Evolutionary conservation across 805 yeast genomes (phyloP).

Genomic region (Metahyphopichia silvanorum): DNA sequence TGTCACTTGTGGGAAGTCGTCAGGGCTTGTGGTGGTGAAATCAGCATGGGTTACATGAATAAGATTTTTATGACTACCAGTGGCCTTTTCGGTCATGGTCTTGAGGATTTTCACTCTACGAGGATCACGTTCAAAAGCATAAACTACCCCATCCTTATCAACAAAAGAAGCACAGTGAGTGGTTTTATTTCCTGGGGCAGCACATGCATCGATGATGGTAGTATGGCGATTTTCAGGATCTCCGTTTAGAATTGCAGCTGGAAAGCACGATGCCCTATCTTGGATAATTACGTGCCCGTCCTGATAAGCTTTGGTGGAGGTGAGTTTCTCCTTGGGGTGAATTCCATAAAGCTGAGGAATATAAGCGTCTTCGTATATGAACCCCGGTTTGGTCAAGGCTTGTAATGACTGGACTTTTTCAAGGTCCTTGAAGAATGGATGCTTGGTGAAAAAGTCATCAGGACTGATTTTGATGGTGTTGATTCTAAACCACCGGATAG

Average conservation of each 20-base stretch:
- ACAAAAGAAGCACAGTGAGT: conserved; percentile 81
- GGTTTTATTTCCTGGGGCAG: conserved; percentile 98
- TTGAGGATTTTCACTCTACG: conserved; percentile 66
- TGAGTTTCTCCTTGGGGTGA: conserved; percentile 69
- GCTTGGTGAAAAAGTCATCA: conserved; percentile 35
- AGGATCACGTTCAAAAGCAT: conserved; percentile 86
- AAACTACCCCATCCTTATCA: conserved; percentile 38
- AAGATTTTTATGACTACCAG: conserved; percentile 24
- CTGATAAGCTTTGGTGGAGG: conserved; percentile 64
- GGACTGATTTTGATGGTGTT: conserved; percentile 57
- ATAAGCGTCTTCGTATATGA: conserved; percentile 67
- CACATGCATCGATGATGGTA: conserved; percentile 84
- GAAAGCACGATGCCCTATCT: conserved; percentile 96
- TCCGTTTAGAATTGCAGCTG: conserved; percentile 70
- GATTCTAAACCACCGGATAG: conserved; percentile 76
- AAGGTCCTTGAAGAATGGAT: conserved; percentile 38
- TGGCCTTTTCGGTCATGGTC: conserved; percentile 77
- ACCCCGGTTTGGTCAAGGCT: conserved; percentile 40
- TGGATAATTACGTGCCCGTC: conserved; percentile 84
- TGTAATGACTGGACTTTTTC: conserved; percentile 44
- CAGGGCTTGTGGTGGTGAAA: conserved; percentile 59
- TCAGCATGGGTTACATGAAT: conserved; percentile 60
- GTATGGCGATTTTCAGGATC: conserved; percentile 52
- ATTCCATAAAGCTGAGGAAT: conserved; percentile 81
- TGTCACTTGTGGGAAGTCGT: conserved; percentile 59